Conservation (phyloP, 495 filamentous ascomycete genomes). For the Mytilinidion resinicola region DNA sequence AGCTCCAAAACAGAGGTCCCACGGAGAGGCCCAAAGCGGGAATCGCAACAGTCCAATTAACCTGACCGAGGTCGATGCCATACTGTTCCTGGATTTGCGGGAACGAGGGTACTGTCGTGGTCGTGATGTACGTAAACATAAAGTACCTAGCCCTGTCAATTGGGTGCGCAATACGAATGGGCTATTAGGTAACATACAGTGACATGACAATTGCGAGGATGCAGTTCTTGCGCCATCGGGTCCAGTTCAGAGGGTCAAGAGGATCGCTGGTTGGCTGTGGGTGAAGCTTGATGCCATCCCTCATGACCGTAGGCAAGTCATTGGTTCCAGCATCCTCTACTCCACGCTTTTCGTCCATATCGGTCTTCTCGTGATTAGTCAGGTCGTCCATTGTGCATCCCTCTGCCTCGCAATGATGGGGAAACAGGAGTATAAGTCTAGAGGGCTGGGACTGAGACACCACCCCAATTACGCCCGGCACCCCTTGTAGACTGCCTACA, state of each 20-base stretch:
- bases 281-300: constrained; percentile 40
- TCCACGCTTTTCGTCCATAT: too few relatives aligned
- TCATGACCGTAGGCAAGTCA: constrained; percentile 1
- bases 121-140: constrained; percentile 60
- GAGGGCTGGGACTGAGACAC: too few relatives aligned
- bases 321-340: neutral
- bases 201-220: constrained; percentile 54
- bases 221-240: constrained; percentile 43
- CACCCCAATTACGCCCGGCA: too few relatives aligned
- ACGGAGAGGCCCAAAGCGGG: constrained; percentile 53
- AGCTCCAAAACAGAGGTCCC: constrained; percentile 55
- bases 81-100: constrained; percentile 46
- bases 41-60: constrained; percentile 60
- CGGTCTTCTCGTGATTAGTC: too few relatives aligned
- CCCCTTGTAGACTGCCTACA: too few relatives aligned
- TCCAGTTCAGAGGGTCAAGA: constrained; percentile 57
- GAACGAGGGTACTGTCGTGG: constrained; percentile 56
- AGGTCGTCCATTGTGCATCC: too few relatives aligned
- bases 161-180: neutral
- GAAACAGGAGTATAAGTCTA: too few relatives aligned
- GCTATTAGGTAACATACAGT: constrained; percentile 36
- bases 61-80: constrained; percentile 44
- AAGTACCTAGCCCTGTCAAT: constrained; percentile 44
- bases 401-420: too few relatives aligned
- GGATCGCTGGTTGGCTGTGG: constrained; percentile 49